phyloP scores from a whole-genome alignment of 2,329 filamentous ascomycete genomes.

The Cladosporium sp. region DNA sequence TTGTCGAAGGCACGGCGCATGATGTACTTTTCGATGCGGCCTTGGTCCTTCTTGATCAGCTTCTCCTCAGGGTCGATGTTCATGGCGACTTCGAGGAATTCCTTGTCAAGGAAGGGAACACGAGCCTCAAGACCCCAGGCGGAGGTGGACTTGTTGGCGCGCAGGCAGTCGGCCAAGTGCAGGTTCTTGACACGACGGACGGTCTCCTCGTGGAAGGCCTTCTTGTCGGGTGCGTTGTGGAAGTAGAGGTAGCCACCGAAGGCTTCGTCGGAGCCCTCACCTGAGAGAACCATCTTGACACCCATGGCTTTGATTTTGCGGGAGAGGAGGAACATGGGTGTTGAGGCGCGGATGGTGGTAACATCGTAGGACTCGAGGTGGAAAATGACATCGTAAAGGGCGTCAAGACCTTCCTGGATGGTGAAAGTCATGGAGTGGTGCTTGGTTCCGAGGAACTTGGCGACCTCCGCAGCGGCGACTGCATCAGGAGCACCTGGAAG shows the following conservation, averaged over 20 bases:
- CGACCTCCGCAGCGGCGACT: constrained; percentile 85
- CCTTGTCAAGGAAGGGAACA: constrained; percentile 95
- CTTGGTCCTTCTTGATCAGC: constrained; percentile 70
- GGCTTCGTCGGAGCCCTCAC: constrained; percentile 96
- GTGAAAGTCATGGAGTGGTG: constrained; percentile 99
- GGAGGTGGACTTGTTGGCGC: constrained; percentile 98
- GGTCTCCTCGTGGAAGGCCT: constrained; percentile 93
- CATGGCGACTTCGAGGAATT: constrained; percentile 91
- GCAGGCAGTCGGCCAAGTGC: constrained; percentile 90
- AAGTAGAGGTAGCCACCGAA: constrained; percentile 99
- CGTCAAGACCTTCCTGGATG: constrained; percentile 93
- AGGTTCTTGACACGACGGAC: constrained; percentile 94
- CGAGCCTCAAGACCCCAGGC: constrained; percentile 98
- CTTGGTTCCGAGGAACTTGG: constrained; percentile 94
- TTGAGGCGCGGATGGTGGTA: constrained; percentile 95
- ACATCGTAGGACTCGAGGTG: constrained; percentile 98
- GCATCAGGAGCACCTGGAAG: constrained; percentile 90
- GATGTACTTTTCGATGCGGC: constrained; percentile 91
- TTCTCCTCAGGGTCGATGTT: constrained; percentile 91
- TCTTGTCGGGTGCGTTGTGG: constrained; percentile 85
- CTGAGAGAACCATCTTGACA: constrained; percentile 98
- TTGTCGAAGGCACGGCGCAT: constrained; percentile 97
- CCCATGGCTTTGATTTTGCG: constrained; percentile 99
- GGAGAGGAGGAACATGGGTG: constrained; percentile 95
- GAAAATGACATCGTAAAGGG: constrained; percentile 94